These are phyloP conservation scores for Zygosaccharomyces pseudobailii DNA, from an alignment of 1,139 yeast species.

Conservation along the genomic window DNA sequence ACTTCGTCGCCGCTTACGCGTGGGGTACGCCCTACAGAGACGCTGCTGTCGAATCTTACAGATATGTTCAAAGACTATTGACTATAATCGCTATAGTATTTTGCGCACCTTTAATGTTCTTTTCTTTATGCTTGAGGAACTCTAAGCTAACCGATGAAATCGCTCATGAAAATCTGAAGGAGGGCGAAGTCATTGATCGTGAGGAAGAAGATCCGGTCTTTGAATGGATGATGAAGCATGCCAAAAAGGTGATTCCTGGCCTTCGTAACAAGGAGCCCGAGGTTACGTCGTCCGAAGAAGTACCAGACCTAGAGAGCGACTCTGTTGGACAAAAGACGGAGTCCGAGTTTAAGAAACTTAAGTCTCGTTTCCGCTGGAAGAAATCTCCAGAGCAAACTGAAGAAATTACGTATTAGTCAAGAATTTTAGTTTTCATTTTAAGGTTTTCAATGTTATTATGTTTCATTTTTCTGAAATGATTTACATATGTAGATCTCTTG, in stretches of 20 bases:
- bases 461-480: background rate
- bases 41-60: conserved; percentile 51
- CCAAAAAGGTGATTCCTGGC: background rate
- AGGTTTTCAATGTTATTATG: background rate
- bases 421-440: background rate
- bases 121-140: conserved; percentile 52
- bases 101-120: conserved; percentile 47
- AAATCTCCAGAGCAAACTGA: background rate
- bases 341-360: background rate
- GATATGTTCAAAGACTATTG: conserved; percentile 50
- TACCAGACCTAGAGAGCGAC: background rate
- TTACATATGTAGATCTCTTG: background rate
- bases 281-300: background rate
- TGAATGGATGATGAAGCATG: conserved; percentile 16
- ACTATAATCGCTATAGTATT: conserved; percentile 45
- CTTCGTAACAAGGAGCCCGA: background rate
- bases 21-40: conserved; percentile 57
- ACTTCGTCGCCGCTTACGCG: conserved; percentile 40
- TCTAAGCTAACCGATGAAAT: conserved; percentile 39
- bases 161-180: conserved; percentile 34
- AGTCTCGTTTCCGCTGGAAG: background rate
- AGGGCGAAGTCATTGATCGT: conserved; percentile 38
- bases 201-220: conserved; percentile 40
- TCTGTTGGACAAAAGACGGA: background rate
- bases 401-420: background rate